Base-by-base conservation (phyloP, 2,329 filamentous ascomycete genomes). In the Ophiostoma tasmaniense region DNA sequence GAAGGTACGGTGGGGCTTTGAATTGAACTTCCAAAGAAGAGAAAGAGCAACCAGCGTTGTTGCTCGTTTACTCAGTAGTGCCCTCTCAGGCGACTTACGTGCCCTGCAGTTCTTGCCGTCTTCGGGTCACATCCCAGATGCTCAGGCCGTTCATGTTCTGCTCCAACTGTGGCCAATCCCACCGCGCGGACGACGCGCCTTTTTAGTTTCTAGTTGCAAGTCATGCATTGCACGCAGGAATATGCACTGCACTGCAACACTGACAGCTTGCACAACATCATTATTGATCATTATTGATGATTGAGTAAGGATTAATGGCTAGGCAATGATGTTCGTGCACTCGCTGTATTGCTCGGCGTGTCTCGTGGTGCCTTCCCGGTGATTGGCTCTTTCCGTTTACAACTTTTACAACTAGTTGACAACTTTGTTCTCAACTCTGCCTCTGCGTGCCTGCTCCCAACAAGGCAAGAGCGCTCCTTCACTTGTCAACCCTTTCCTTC, bases 221-320 rank as follows among this genome's bases (percentile, higher is more conserved):
- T 55, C 50, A 55, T 55, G 50, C 50, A 25, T 25, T 55, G 7
- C 20, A 28, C 50, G 50, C 50, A 25, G 22, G 8, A 55, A 61
- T 28, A 13, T 61, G 55, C 59, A 62, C 62, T 64, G 62, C 62
- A 65, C 64, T 65, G 35, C 37, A 28, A 65, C 64, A 42, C 22
- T 65, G 64, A 65, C 64, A 65, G 64, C 64, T 45, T 39, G 64
- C n/a, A 39, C 64, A 45, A 8, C 64, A 65, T 22, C 5, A 17
- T 30, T 61, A 55, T 55, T 55, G 50, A n/a, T 33, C 8, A 17
- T 30, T 61, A 55, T 55, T 55, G 50, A n/a, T 33, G 5, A 33
- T 33, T 33, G 33, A 33, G 33, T 33, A 33, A 33, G 33, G 33
- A 33, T 10, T 22, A 55, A 10, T 25, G 50, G 50, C 22, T 25